phyloP scores from a whole-genome alignment of 2,329 filamentous ascomycete species.

The Colletotrichum tropicicola region DNA sequence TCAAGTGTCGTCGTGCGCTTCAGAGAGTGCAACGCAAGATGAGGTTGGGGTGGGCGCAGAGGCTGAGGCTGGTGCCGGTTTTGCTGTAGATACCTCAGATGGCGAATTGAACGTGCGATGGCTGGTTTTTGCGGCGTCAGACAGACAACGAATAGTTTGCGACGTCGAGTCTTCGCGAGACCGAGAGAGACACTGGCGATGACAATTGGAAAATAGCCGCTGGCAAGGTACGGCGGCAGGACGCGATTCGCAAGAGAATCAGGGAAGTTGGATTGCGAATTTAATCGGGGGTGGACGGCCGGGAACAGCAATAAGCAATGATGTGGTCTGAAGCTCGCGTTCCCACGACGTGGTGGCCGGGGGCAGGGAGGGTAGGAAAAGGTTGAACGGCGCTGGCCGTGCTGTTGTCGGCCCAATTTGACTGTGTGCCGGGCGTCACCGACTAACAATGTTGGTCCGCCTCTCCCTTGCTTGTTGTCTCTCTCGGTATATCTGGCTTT shows the following conservation, averaged over 20 bases:
- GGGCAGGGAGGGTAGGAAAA: slow-evolving; percentile 20
- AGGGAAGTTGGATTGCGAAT: slow-evolving; percentile 11
- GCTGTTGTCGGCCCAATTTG: slow-evolving; percentile 19
- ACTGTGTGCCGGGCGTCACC: slow-evolving; percentile 25
- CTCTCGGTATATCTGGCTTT: slow-evolving; percentile 1
- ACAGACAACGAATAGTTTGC: not conserved
- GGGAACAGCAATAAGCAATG: slow-evolving; percentile 28
- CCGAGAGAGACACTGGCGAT: not conserved
- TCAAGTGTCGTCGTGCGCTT: not conserved
- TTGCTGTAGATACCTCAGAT: not conserved
- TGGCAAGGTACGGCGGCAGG: slow-evolving; percentile 1
- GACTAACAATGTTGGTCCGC: slow-evolving; percentile 11
- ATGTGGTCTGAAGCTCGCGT: slow-evolving; percentile 26
- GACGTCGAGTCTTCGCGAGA: not conserved
- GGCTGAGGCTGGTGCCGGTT: not conserved
- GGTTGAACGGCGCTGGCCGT: slow-evolving; percentile 8
- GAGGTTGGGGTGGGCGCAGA: not conserved
- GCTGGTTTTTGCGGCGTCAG: not conserved
- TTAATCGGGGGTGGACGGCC: slow-evolving; percentile 10
- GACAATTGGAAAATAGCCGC: not conserved
- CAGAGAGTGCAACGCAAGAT: not conserved
- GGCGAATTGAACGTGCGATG: not conserved
- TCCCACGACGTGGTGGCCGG: slow-evolving; percentile 25
- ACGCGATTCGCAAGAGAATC: slow-evolving; percentile 5
- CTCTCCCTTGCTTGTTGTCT: slow-evolving; percentile 27